Base-by-base conservation (phyloP, 306 rosid genomes). In the Oxytropis ochrocephala region DNA sequence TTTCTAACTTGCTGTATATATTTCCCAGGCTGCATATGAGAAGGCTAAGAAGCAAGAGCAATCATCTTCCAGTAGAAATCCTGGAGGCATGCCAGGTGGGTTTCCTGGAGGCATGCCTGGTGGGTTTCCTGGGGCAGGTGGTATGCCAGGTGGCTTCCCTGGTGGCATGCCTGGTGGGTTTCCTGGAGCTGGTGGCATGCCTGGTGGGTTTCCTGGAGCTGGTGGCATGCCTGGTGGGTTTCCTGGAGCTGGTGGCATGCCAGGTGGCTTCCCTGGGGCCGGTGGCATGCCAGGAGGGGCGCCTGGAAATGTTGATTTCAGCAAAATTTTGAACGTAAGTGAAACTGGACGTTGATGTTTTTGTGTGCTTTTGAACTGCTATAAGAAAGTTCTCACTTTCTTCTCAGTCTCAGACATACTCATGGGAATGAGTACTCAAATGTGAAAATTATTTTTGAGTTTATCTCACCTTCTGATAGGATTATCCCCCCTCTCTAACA, bases 281-380 rank as follows among this genome's bases (percentile, higher is more conserved):
- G 87, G 84, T 0, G 86, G 83, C 24, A 54, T 62, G 78, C 83
- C 86, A 0, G 95, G 96, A 44, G 97, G 97, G 70, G 89, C 77
- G 19, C 97, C 97, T 11, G 96, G 97, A 70, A 91, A 91, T 82
- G 85, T 91, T 41, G 97, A 91, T 67, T 91, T 91, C 60, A 85
- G 97, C 85, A 85, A 91, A 82, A 91, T 91, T 72, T 77, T 91
- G 80, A 88, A 87, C 56, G 97, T 90, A 66, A 77, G 96, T 81
- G 67, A 55, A 69, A 57, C 19, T 16, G 24, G 11, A 62, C 18
- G 35, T 62, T 11, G 12, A 58, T 17, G 8, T 10, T 38, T 38
- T 33, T 14, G 9, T 18, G 1, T 46, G 43, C 67, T 7, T 66
- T 29, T 62, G 21, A 47, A n/a, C 43, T 73, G 64, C 56, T 72